Base-by-base conservation (phyloP, 2,329 filamentous ascomycete genomes). In the Ceratocystis lukuohia region DNA sequence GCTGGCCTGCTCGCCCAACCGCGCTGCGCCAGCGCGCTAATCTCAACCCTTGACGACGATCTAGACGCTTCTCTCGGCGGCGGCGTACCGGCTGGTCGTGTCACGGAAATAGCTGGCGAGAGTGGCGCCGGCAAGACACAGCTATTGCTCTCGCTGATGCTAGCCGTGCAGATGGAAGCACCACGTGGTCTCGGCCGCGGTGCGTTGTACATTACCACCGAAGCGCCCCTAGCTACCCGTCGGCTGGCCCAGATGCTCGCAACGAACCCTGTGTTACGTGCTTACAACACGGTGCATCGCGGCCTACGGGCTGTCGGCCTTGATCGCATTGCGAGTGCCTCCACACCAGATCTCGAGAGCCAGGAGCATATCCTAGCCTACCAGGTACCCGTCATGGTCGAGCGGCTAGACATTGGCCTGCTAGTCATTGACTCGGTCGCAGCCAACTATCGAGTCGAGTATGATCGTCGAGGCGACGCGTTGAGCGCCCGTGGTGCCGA, bases 51-150 rank as follows among this genome's bases (percentile, higher is more conserved):
- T 56, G 89, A 96, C 74, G 78, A 82, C 62, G 76, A 76, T 46
- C 79, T 99, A 41, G 93, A 99, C 70, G 74, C 73, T 7, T 77
- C 76, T 1, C 80, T 97, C 48, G 84, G 83, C 68, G 93, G 92
- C 61, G 94, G 94, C 22, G 82, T 97, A 66, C 88, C 88, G 1
- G 82, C 86, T 1, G 89, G 91, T 61, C 88, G 88, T 75, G 80
- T 99, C 72, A 91, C 90, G 6, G 94, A 99, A 75, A 82, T 99
- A 68, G 88, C 91, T 1, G 94, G 94, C 67, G 94, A 97, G 78
- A 96, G 91, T 70, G 94, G 92, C 71, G 89, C 87, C 70, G 94
- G 93, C 72, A 99, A 99, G 81, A 96, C 94, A 1, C 94, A 99
- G 75, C 85, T 96, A 72, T 86, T 97, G 33, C 83, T 97, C 33